Base-by-base conservation (phyloP, 352 stramenopile genomes). In the Phytophthora palmivora region DNA sequence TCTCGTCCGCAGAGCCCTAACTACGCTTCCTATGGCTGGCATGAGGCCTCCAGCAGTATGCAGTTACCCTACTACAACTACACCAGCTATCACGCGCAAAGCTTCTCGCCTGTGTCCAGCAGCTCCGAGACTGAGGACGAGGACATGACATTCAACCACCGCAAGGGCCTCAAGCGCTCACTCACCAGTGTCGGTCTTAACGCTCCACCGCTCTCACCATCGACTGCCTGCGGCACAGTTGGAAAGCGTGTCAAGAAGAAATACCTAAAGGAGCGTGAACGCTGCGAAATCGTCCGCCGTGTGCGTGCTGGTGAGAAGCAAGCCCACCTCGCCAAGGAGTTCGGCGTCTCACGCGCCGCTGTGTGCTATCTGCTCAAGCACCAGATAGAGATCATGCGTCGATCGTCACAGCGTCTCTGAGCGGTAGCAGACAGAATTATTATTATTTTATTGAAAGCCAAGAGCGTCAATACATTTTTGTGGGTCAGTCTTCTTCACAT, bases 361-460 rank as follows among this genome's bases (percentile, higher is more conserved):
- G 74, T 89, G 22, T 86, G 79, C 65, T 84, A 89, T 37, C 56
- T 85, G 55, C 67, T 87, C 34, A 89, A 89, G 70, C 70, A 89
- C 61, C 77, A 86, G 50, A 74, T 74, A 54, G 74, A 84, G 60
- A 88, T 85, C 52, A 69, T 88, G 63, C 71, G 74, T 36, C 75
- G 78, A 42, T 84, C 72, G 6, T 71, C 68, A 10, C 60, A 81
- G 48, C 65, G 60, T 22, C 57, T 80, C 33, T 83, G 62, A 68
- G 41, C 28, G 22, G 32, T 51, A 57, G 49, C 36, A 47, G 61
- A 54, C 30, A 57, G 45, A 26, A 63, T 68, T 68, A 70, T 70
- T 70, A 70, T 70, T 69, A 69, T 69, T 63, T 64, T 59, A 70
- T 65, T 65, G 61, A 56, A 55, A 55, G 49, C 53, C 36, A 63